Conservation (phyloP, 345 rosid species). For the Aurinia saxatilis region DNA sequence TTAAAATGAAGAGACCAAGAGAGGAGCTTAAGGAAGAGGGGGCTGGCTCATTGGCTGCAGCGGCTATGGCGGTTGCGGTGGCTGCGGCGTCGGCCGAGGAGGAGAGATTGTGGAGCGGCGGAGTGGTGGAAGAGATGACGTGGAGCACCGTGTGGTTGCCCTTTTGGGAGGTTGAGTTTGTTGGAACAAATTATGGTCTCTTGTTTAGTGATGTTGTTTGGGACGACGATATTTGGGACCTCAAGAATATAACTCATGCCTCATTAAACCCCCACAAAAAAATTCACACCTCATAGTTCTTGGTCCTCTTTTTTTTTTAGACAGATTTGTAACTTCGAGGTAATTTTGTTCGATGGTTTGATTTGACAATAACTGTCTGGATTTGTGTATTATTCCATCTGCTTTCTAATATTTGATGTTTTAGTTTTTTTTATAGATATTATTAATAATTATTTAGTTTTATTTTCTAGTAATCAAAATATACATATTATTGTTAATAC, state of each 20-base stretch:
- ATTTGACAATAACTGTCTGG: background rate
- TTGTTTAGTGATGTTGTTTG: conserved; percentile 51
- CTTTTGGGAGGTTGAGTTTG: conserved; percentile 51
- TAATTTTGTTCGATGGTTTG: background rate
- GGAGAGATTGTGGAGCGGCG: conserved; percentile 23
- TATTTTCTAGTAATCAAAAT: too few relatives aligned
- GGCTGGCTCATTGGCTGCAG: conserved; percentile 4
- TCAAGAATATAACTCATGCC: conserved; percentile 29
- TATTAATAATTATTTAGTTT: too few relatives aligned
- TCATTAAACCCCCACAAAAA: too few relatives aligned
- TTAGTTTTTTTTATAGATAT: too few relatives aligned
- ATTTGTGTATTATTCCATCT: background rate
- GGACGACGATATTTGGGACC: conserved; percentile 70
- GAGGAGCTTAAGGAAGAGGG: conserved; percentile 28
- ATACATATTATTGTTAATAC: too few relatives aligned
- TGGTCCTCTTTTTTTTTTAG: background rate
- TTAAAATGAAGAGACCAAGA: conserved; percentile 20
- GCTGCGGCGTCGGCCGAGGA: conserved; percentile 12
- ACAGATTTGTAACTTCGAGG: background rate
- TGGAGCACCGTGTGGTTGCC: conserved; percentile 56
- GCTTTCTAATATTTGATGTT: too few relatives aligned
- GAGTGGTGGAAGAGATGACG: conserved; percentile 47
- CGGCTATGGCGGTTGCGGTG: conserved; percentile 24
- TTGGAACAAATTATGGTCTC: conserved; percentile 32
- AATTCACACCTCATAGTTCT: background rate